Base-by-base conservation (phyloP, 2,329 filamentous ascomycete genomes). In the Triangularia verruculosa region DNA sequence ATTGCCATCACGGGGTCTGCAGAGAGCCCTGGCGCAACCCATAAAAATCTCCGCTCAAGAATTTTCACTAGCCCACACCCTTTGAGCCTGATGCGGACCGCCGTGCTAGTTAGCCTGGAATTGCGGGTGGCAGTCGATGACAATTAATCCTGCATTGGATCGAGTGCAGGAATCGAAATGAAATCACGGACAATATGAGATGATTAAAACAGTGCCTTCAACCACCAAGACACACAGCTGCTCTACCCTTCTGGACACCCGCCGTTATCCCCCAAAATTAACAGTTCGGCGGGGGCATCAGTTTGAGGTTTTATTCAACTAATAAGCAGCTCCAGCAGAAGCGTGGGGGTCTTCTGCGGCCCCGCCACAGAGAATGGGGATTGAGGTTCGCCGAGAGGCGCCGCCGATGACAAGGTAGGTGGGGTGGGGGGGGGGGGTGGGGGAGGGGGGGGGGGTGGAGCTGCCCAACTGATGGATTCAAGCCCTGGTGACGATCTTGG, bases 331-430 rank as follows among this genome's bases (percentile, higher is more conserved):
- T 66, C 61, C 58, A 58, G 65, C 53, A 62, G 22, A 57, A 34
- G 67, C 67, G 67, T 69, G 67, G 68, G 66, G 68, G 68, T 51
- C 55, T 30, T 47, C 57, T 58, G 64, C 64, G 62, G 64, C 51
- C n/a, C 55, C 55, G 39, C 61, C 57, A 59, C 62, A 28, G 63
- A 57, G 47, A 60, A 61, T 64, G 62, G 65, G 63, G 63, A 56
- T 62, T 63, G 57, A 59, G 57, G 62, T 34, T 59, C 51, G 53
- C 62, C 51, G 59, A 61, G 53, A 61, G 57, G 32, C 58, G 27
- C 61, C 61, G 61, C 58, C 59, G 64, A 61, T 24, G 28, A 30
- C 54, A 20, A 6, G 55, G n/a, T n/a, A n/a, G n/a, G n/a, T n/a
- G n/a, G n/a, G n/a, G n/a, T n/a, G 43, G 54, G 60, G 32, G 61